Evolutionary conservation across 1,284 basidiomycete genomes (phyloP).

Genomic region (Sphaerobolus stellatus): DNA sequence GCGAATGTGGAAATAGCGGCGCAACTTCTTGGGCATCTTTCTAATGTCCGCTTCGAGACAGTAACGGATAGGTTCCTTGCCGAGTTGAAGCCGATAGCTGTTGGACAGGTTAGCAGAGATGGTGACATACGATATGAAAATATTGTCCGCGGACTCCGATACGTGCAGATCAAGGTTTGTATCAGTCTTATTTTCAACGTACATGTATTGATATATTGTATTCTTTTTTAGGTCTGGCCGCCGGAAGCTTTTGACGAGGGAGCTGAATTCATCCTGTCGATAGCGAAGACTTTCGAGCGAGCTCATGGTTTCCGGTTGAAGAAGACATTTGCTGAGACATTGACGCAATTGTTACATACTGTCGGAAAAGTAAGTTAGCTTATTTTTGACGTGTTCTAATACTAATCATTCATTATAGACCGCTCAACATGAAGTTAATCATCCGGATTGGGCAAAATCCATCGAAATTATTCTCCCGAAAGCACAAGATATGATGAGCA

Average conservation of each 20-base stretch:
- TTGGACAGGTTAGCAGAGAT: conserved; percentile 75
- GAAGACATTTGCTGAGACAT: conserved; percentile 81
- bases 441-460: conserved; percentile 92
- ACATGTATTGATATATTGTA: conserved; percentile 8
- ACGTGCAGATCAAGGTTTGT: conserved; percentile 77
- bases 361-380: conserved; percentile 71
- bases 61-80: conserved; percentile 84
- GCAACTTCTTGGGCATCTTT: conserved; percentile 78
- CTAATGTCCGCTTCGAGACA: conserved; percentile 81
- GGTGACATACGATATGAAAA: conserved; percentile 79
- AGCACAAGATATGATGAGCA: conserved; percentile 82
- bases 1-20: conserved; percentile 81
- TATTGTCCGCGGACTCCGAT: conserved; percentile 73
- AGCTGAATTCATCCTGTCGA: conserved; percentile 84
- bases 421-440: conserved; percentile 94
- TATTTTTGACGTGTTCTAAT: conserved; percentile 5
- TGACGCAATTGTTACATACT: conserved; percentile 80
- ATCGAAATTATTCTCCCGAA: conserved; percentile 84
- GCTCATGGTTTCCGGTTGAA: conserved; percentile 87
- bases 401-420: conserved; percentile 49
- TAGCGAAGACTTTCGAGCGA: conserved; percentile 81
- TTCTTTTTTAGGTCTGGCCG: conserved; percentile 74
- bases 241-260: conserved; percentile 92
- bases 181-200: conserved; percentile 4
- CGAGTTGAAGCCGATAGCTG: conserved; percentile 73